Conservation (phyloP, 129 eudicot genomes). For the Flaveria linearis region DNA sequence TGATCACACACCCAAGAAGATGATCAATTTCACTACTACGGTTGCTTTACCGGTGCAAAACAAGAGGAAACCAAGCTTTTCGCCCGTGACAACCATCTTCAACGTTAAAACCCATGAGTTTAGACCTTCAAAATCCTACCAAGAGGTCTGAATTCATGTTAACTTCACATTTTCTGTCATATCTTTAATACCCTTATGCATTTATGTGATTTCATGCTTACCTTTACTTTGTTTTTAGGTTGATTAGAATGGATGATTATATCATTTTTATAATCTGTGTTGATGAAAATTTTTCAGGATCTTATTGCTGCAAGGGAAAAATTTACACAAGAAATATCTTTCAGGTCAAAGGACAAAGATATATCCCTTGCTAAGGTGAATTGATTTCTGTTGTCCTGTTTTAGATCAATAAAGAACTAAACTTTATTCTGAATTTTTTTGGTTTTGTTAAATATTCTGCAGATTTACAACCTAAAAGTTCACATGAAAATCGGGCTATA, state of each 20-base stretch:
- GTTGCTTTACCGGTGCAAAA: background rate
- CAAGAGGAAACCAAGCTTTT: slow-evolving; percentile 52
- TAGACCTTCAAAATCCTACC: slow-evolving; percentile 50
- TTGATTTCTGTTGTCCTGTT: slow-evolving; percentile 25
- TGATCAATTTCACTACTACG: slow-evolving; percentile 30
- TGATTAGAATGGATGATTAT: slow-evolving; percentile 6
- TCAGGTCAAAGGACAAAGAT: slow-evolving; percentile 82
- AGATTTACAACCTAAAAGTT: background rate
- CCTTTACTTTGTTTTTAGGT: slow-evolving; percentile 9
- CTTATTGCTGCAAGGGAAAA: slow-evolving; percentile 68
- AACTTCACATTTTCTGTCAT: slow-evolving; percentile 12
- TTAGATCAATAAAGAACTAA: slow-evolving; percentile 15
- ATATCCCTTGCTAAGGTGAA: slow-evolving; percentile 91
- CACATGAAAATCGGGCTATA: background rate
- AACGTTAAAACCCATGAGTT: slow-evolving; percentile 33
- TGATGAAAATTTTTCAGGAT: slow-evolving; percentile 50
- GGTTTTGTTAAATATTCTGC: background rate
- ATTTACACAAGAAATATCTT: slow-evolving; percentile 75
- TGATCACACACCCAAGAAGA: slow-evolving; percentile 40
- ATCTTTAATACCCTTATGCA: background rate
- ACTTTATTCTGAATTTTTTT: background rate
- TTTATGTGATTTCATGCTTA: background rate
- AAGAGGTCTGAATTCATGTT: slow-evolving; percentile 52
- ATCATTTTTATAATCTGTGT: slow-evolving; percentile 18
- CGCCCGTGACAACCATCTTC: slow-evolving; percentile 51